Evolutionary conservation across 2,329 filamentous ascomycete genomes (phyloP), one percentile per base, ranked within the genome.

Genomic region (Epichloe festucae): DNA sequence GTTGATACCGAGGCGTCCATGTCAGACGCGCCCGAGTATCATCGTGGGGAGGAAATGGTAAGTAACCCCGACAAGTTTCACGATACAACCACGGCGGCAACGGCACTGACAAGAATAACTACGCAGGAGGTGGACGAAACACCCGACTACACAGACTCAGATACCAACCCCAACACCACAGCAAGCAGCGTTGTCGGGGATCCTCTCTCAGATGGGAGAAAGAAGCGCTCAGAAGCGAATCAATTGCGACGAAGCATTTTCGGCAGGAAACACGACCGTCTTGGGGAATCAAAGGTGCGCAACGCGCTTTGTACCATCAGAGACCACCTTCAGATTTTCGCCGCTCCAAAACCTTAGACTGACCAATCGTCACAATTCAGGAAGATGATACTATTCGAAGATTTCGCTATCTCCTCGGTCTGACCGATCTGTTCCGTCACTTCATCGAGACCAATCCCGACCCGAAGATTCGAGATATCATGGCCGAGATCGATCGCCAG

Each of bases 371-470:
- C 14, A n/a, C n/a, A 11, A 4, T 55, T 40, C 51, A 91, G 87
- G 91, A 96, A 72, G 88, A 96, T 74, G 91, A 97, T 63, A 94
- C 89, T 0, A 88, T 97, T 63, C 82, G 91, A 60, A 79, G 93
- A 65, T 98, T 98, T 67, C 84, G 89, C 57, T 98, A 98, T 66
- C 79, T 98, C 1, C 79, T 98, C 14, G 94, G 94, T 27, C 75
- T 98, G 49, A 98, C 93, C 15, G 93, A 98, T 63, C 76, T 98
- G 19, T 98, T 98, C 73, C 89, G 94, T 57, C 93, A 98, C 70
- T 98, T 98, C 68, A 98, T 98, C 70, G 90, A 97, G 65, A 89
- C 89, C 8, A 98, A 96, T 64, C 91, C 90, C 5, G 90, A 98
- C 63, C 91, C 93, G 15, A 88, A 87, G 61, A 93, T 97, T 62